Evolutionary conservation across 345 rosid genomes (phyloP).

Genomic region (Camelina laxa): DNA sequence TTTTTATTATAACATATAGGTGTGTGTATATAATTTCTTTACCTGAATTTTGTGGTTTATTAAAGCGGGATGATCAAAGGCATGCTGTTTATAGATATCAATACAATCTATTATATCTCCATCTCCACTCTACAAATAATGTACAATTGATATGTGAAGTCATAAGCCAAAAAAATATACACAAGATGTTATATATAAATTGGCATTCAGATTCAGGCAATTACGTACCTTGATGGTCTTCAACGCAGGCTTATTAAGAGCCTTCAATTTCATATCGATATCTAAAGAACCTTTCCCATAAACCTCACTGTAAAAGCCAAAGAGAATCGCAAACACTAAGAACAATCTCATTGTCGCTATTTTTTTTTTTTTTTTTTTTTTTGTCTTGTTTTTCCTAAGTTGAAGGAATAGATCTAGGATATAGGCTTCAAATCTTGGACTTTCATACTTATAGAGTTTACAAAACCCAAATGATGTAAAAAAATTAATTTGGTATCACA

Average conservation of each 20-base stretch:
- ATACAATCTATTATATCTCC: conserved; percentile 65
- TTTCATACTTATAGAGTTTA: conserved; percentile 1
- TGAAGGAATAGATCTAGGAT: neutral
- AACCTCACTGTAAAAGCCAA: conserved; percentile 15
- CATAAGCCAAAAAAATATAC: neutral
- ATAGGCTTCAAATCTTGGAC: neutral
- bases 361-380: neutral
- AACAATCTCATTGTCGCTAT: conserved; percentile 25
- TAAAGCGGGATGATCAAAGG: conserved; percentile 59
- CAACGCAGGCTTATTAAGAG: conserved; percentile 55
- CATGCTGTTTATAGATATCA: conserved; percentile 57
- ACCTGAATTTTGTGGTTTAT: conserved; percentile 58
- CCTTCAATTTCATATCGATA: conserved; percentile 47
- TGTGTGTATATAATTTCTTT: neutral
- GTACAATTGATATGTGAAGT: neutral
- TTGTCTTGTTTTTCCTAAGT: neutral
- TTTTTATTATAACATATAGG: no score
- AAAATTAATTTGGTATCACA: neutral
- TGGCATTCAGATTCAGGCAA: neutral
- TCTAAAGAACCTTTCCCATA: conserved; percentile 30
- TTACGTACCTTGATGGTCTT: conserved; percentile 50
- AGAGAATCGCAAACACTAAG: conserved; percentile 13
- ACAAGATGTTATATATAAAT: neutral
- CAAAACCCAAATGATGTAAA: neutral
- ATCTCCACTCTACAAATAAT: conserved; percentile 51